Evolutionary conservation across 495 filamentous ascomycete genomes (phyloP), one percentile per base, ranked within the genome.

Genomic region (Neurospora intermedia): DNA sequence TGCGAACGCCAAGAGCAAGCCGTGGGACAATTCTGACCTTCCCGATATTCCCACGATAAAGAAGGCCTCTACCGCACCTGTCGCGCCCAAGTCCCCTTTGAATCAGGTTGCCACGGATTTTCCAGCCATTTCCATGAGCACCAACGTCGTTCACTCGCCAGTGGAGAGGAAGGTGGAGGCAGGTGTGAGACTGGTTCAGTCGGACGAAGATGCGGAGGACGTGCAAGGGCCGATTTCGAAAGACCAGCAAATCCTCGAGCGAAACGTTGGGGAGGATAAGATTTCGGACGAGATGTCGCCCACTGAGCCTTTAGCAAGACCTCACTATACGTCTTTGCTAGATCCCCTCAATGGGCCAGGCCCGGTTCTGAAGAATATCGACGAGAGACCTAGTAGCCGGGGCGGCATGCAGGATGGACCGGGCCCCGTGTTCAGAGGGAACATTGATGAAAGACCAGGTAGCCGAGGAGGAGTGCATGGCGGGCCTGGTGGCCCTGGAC

Each of bases 41-140:
- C 75, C 83, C n/a, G 83, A 85, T 39, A 78, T 83, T 69, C 80
- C 83, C 69, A 82, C 82, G 66, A 62, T 70, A 31, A 79, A 74
- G 69, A 70, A 66, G 13, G 70, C 73, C 3, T 70, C 80, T 23
- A 69, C 74, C 6, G 66, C 38, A 3, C 77, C 80, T 0, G 39
- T 74, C 2, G 72, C 75, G 9, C 78, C 79, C 13, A 82, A 75
- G 70, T 83, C 82, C 1, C 84, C 81, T 2, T 75, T 84, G 23
- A 76, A 69, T 23, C 75, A 77, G 27, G 74, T 76, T 23, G 76
- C 79, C 13, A 73, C 79, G 20, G 76, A 80, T 18, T 43, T 79
- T 41, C 73, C 77, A 1, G 72, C 69, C 16, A 46, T 46, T 46
- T 75, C 75, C n/a, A 79, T 77, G 70, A 76, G 79, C 5, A 72